Base-by-base conservation (phyloP, 257 asterid genomes). In the Penstemon eatonii region DNA sequence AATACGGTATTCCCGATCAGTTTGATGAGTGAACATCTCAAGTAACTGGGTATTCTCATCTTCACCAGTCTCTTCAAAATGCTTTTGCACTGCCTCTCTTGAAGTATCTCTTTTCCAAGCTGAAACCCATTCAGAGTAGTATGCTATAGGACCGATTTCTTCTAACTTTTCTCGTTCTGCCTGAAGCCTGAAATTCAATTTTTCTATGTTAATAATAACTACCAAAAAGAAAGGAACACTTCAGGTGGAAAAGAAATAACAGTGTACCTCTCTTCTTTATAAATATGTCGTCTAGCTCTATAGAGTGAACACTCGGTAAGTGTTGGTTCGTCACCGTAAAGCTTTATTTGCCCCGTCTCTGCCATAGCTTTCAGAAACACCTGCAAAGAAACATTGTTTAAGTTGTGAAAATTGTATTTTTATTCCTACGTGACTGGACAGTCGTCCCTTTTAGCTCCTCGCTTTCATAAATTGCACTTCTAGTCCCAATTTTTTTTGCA, bases 291-390 rank as follows among this genome's bases (percentile, higher is more conserved):
- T 71, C 98, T 83, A 69, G 98, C 96, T 79, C 98, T 82, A 50
- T 68, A 92, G 62, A 92, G 96, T 49, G 98, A 75, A 37, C 89
- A 81, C 71, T 92, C 98, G 0, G 98, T 92, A 74, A 85, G 64
- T 42, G 98, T 92, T 50, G 98, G 98, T 25, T 82, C 78, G 15
- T 92, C 96, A 66, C 96, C 98, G 56, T 92, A 92, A 67, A 92
- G 98, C 83, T 89, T 83, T 75, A 92, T 57, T 74, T 92, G 92
- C 72, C 98, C 98, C 3, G 92, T 89, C 83, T 92, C 96, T 40
- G 98, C 96, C 98, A 92, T 92, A 53, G 98, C 98, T 82, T 92
- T 92, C 37, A 92, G 92, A 74, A 92, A 92, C 71, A 92, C 98
- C 98, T 92, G 80, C 50, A 68, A 65, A 42, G 33, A 73, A 73